A percentile compares a stretch with the other conserved stretches of the same genome.
Evolutionary conservation across 768 basidiomycete species (phyloP).

Genomic region (Tylopilus subfusipes): DNA sequence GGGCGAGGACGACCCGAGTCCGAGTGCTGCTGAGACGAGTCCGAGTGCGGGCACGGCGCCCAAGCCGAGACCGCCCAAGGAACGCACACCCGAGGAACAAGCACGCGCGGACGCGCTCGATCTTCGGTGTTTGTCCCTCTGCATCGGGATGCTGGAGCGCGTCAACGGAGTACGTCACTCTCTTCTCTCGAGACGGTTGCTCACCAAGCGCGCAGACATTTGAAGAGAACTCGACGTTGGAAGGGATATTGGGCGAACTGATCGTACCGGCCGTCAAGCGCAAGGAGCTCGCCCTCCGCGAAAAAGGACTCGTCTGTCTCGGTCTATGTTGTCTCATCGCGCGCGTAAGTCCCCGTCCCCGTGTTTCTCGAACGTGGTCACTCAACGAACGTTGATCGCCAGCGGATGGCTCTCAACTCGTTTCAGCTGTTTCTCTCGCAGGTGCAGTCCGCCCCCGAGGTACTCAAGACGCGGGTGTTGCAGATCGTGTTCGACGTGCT

Average conservation of each 20-base stretch:
- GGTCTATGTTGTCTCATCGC: too few species aligned
- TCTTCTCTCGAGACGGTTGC: not conserved
- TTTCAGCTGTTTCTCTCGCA: too few species aligned
- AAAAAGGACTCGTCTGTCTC: conserved; percentile 62
- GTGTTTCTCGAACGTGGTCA: too few species aligned
- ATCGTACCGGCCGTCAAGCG: conserved; percentile 87
- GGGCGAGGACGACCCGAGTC: conserved; percentile 3
- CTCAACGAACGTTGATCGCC: not conserved
- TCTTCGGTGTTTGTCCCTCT: too few species aligned
- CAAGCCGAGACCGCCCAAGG: conserved; percentile 29
- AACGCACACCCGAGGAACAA: conserved; percentile 58
- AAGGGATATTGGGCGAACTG: too few species aligned
- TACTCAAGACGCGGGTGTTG: conserved; percentile 62
- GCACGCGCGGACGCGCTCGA: too few species aligned
- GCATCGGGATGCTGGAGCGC: too few species aligned
- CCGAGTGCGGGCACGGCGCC: too few species aligned
- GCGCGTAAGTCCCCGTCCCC: conserved; percentile 8
- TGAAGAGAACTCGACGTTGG: conserved; percentile 67
- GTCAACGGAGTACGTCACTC: conserved; percentile 55
- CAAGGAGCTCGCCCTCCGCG: conserved; percentile 68
- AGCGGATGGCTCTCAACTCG: conserved; percentile 41
- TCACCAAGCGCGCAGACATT: conserved; percentile 38
- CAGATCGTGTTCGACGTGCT: conserved; percentile 89
- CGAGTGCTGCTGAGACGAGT: conserved; percentile 1
- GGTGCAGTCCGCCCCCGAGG: conserved; percentile 59